Base-by-base conservation (phyloP, 306 rosid species). In the Citrullus mucosospermus region DNA sequence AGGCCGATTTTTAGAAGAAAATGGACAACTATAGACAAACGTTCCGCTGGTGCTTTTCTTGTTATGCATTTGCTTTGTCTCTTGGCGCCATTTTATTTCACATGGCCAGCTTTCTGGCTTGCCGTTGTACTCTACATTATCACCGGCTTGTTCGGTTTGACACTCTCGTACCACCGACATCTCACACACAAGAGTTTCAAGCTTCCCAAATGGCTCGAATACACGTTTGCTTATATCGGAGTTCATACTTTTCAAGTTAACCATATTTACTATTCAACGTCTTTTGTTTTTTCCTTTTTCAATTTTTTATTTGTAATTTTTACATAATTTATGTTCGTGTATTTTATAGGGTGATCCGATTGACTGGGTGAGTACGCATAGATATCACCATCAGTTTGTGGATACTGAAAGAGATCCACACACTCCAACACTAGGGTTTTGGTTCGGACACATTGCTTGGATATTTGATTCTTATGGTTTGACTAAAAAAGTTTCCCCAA, bases 351-450 rank as follows among this genome's bases (percentile, higher is more conserved):
- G 97, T 20, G 91, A 84, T 53, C 98, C 98, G 41, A 89, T 94
- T 66, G 97, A 94, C 60, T 94, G 97, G 97, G 98, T 94, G 51
- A 92, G 97, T 83, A 89, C 93, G 28, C 98, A 94, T 79, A 92
- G 98, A 76, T 92, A 89, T 84, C 98, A 94, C 39, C 98, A 94
- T 86, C 97, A 90, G 67, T 94, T 90, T 62, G 90, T 90, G 79
- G 98, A 92, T 84, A 86, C 97, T 44, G 96, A 90, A 41, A 89
- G 86, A 86, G 98, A 94, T 72, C 98, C 98, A 65, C 97, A 94
- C 81, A 94, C 93, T 83, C 98, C 98, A 14, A 60, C 22, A 15
- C 95, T 89, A 86, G 98, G 98, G 41, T 90, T 94, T 82, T 94
- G 96, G 96, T 92, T 81, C 68, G 90, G 98, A 57, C 98, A 94